Base-by-base conservation (phyloP, 2,329 filamentous ascomycete genomes). In the Gliomastix tumulicola region DNA sequence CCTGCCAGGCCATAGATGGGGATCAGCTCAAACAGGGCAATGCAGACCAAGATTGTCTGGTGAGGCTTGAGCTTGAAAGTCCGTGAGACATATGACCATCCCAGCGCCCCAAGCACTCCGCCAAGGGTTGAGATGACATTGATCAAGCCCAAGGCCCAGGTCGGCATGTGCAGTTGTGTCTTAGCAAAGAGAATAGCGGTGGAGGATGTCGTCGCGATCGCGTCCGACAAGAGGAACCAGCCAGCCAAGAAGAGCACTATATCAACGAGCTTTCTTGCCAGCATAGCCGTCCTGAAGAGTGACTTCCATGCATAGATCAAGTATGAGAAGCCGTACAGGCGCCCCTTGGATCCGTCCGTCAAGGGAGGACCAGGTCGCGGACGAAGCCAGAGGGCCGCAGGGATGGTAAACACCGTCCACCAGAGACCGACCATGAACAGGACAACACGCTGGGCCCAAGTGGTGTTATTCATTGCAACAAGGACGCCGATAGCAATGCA, bases 141-240 rank as follows among this genome's bases (percentile, higher is more conserved):
- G 57, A 98, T 96, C 55, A 97, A 71, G 6, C 88, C 92, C 18
- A 98, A 65, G 3, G 86, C 85, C 59, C 87, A 88, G 1, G 89
- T 82, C 40, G 82, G 74, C 92, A 98, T 98, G 45, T 84, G 78
- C 9, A 98, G 69, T 44, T 88, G 79, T 0, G 90, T 97, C 63
- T 97, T 97, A 28, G 90, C 92, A 56, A 96, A 98, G 9, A 98
- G 71, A 20, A 97, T 88, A 1, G 92, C 92, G 1, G 92, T 97
- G 12, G 88, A 90, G 22, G 86, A 92, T 1, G 94, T 90, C 0
- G 92, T 97, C 7, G 92, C 92, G 44, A 97, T 88, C 30, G 86
- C 88, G 51, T 98, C 92, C 7, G 86, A 94, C 3, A 98, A 73
- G 21, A 98, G 71, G 55, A 98, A 96, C 92, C 92, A 98, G 6